Evolutionary conservation across 495 filamentous ascomycete species (phyloP).

Genomic region (Neurospora intermedia): DNA sequence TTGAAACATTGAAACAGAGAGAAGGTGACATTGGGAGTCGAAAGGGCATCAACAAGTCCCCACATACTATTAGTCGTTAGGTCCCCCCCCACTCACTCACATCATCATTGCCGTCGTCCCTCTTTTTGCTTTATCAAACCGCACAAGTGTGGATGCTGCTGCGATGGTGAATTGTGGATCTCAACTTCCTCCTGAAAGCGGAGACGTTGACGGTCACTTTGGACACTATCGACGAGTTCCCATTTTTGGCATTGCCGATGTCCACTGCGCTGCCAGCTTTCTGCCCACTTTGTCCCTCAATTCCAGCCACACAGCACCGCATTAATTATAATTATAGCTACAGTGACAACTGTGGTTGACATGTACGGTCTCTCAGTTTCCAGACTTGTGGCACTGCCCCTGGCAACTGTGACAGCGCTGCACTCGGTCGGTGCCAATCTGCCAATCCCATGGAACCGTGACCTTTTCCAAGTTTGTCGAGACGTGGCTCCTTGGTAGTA

Average conservation of each 20-base stretch:
- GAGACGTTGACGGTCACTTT: not conserved
- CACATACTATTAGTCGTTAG: not conserved
- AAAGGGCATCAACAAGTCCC: not conserved
- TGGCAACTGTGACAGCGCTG: not conserved
- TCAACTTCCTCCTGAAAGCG: not conserved
- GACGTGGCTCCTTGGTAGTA: not conserved
- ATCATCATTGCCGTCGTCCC: not conserved
- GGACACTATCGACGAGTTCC: not conserved
- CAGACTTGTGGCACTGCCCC: not conserved
- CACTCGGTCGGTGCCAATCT: not conserved
- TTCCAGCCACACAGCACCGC: not conserved
- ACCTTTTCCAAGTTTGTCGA: not conserved
- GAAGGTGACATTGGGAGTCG: not conserved
- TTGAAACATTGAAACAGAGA: not conserved
- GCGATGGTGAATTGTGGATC: not conserved
- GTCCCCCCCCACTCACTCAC: not conserved
- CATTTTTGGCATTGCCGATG: not conserved
- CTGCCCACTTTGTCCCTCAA: not conserved
- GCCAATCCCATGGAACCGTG: not conserved
- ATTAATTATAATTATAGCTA: not conserved
- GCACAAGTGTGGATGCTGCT: not conserved
- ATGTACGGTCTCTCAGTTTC: not conserved
- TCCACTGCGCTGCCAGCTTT: not conserved
- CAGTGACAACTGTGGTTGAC: not conserved
- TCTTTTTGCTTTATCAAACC: not conserved